Base-by-base conservation (phyloP, 225 moss, liverwort and hornwort genomes). In the Antitrichia curtipendula region DNA sequence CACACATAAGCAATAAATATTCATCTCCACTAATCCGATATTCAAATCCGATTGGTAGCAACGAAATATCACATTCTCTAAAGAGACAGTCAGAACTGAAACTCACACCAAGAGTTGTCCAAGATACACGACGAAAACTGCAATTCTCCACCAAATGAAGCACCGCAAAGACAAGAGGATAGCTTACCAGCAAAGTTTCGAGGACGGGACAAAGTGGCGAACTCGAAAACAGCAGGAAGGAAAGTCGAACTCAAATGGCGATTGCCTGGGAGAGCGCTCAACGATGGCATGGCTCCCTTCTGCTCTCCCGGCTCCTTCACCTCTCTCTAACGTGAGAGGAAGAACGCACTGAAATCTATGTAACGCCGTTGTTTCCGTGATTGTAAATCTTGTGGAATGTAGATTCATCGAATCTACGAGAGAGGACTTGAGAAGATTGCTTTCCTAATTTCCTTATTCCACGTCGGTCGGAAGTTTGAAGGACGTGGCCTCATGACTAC, bases 171-270 rank as follows among this genome's bases (percentile, higher is more conserved):
- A 45, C 41, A 21, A 38, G 45, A 43, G 38, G 15, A 24, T 5
- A 58, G 64, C 85, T 66, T 31, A 75, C 81, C 81, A 66, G 43
- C 8, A 56, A 79, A 36, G 11, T 29, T 41, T 9, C 65, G 83
- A 80, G 72, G 60, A 28, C 57, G 54, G 66, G 16, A 63, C 16
- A 58, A 84, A 43, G 63, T n/a, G 31, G 89, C 89, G 28, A 88
- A 64, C 24, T 90, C 90, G 27, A 89, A 81, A 25, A 82, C 79
- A 19, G 86, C 84, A 50, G 93, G 90, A 43, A 92, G 61, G 62
- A 93, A 88, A 58, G 86, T 45, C 36, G 89, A 93, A 8, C 86
- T 61, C 61, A 90, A 87, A 77, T 90, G 90, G 89, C 93, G 89
- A 62, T 90, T 89, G 90, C 88, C 86, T 54, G 89, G 43, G 86